A percentile compares a stretch with the other conserved stretches of the same genome.
Conservation (phyloP, 106 monocot genomes). For the Apostasia shenzhenica region DNA sequence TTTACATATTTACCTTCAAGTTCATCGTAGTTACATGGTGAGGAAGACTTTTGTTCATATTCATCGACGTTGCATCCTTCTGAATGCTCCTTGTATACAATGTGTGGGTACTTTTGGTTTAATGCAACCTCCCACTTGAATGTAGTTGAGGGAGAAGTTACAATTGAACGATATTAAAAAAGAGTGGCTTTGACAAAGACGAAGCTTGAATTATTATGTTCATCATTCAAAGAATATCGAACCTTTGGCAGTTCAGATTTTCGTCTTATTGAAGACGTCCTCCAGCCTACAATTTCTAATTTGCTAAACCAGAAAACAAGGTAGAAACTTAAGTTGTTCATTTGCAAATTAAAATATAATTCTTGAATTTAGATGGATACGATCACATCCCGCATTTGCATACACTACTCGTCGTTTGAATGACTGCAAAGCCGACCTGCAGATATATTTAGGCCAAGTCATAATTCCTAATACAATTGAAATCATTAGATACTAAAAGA, state of each 20-base stretch:
- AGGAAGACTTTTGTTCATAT: slow-evolving; percentile 6
- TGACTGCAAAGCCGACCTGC: slow-evolving; percentile 63
- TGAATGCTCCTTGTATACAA: slow-evolving; percentile 63
- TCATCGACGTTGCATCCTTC: slow-evolving; percentile 22
- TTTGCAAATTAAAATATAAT: not conserved
- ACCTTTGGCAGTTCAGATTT: slow-evolving; percentile 43
- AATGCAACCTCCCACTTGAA: slow-evolving; percentile 55
- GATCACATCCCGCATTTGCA: slow-evolving; percentile 87
- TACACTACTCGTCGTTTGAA: slow-evolving; percentile 72
- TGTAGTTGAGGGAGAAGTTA: not conserved
- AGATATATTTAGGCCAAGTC: not conserved
- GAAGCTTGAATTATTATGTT: not conserved
- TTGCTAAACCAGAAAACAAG: slow-evolving; percentile 9
- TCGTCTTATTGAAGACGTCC: slow-evolving; percentile 53
- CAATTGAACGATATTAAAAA: not conserved
- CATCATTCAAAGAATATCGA: not conserved
- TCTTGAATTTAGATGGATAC: slow-evolving; percentile 45
- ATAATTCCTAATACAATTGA: no score
- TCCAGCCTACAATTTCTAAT: slow-evolving; percentile 56
- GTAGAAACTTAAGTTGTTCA: not conserved
- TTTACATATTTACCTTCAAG: slow-evolving; percentile 57
- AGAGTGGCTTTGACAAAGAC: not conserved
- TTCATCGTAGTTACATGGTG: slow-evolving; percentile 22
- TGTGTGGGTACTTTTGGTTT: slow-evolving; percentile 71
- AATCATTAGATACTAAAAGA: not conserved